phyloP scores from a whole-genome alignment of 1,284 basidiomycete genomes.

The Moesziomyces aphidis region DNA sequence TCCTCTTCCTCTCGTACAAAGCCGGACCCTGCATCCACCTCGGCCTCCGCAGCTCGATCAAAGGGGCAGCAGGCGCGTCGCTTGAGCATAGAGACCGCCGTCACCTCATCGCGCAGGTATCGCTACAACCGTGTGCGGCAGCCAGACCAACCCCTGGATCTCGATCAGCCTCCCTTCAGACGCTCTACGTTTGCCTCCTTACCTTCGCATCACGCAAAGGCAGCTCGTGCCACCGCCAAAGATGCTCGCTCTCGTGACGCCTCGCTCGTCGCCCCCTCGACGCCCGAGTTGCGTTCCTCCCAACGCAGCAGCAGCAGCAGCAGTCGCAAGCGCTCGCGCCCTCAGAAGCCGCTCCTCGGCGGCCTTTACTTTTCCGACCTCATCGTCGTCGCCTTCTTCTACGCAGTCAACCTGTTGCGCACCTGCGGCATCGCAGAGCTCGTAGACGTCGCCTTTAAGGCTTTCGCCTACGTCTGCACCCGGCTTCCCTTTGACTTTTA shows the following conservation, averaged over 20 bases:
- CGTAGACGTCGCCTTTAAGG: slow-evolving; percentile 58
- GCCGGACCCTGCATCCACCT: slow-evolving; percentile 5
- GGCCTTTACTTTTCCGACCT: slow-evolving; percentile 64
- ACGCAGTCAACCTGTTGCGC: slow-evolving; percentile 56
- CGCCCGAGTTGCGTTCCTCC: slow-evolving; percentile 4
- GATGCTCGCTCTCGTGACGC: slow-evolving; percentile 1
- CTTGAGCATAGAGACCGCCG: slow-evolving; percentile 32
- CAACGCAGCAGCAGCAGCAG: slow-evolving; percentile 11
- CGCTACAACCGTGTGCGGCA: slow-evolving; percentile 4
- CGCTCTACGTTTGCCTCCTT: slow-evolving; percentile 10
- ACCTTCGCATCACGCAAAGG: background rate
- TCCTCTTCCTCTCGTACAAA: slow-evolving; percentile 16
- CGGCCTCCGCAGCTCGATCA: slow-evolving; percentile 24
- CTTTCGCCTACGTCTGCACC: slow-evolving; percentile 42
- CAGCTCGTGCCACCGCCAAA: slow-evolving; percentile 4
- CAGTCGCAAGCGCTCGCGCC: slow-evolving; percentile 13
- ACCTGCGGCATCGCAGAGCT: slow-evolving; percentile 63
- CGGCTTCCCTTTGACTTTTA: slow-evolving; percentile 51
- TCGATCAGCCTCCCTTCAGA: slow-evolving; percentile 15
- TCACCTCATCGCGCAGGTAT: slow-evolving; percentile 22
- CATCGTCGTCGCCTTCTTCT: slow-evolving; percentile 58
- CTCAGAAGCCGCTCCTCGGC: slow-evolving; percentile 53
- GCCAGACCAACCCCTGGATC: background rate
- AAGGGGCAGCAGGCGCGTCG: slow-evolving; percentile 44
- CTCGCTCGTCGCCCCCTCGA: slow-evolving; percentile 3